A percentile compares a stretch with the other conserved stretches of the same genome.
These are phyloP conservation scores for Pythium utonaiense DNA, from an alignment of 352 stramenopile species.

Conservation along the genomic window DNA sequence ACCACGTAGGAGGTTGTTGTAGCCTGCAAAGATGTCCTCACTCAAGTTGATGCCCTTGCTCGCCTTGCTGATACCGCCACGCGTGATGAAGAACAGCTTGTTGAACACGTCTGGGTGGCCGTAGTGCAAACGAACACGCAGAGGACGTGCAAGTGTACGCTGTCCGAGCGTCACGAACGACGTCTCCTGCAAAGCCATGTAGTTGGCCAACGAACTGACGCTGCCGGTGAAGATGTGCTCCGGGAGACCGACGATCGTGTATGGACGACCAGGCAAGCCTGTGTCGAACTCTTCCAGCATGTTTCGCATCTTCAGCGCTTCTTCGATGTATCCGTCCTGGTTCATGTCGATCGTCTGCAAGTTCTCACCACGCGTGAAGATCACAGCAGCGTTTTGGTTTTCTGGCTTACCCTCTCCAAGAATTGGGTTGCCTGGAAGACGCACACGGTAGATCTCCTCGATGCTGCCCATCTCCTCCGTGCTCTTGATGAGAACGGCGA, in stretches of 20 bases:
- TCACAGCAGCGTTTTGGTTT: constrained; percentile 99
- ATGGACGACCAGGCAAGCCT: constrained; percentile 62
- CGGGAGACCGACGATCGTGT: constrained; percentile 96
- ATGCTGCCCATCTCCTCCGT: constrained; percentile 53
- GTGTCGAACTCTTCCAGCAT: constrained; percentile 97
- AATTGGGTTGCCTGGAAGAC: constrained; percentile 97
- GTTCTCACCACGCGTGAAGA: constrained; percentile 97
- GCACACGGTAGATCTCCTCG: constrained; percentile 96
- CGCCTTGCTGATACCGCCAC: constrained; percentile 98
- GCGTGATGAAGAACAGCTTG: constrained; percentile 99
- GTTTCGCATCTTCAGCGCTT: constrained; percentile 98
- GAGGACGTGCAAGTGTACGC: constrained; percentile 93
- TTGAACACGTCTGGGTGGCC: constrained; percentile 99
- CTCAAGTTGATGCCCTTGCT: constrained; percentile 99
- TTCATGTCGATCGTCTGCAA: constrained; percentile 99
- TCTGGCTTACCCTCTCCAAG: constrained; percentile 99
- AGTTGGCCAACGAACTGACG: constrained; percentile 98
- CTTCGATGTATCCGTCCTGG: constrained; percentile 98
- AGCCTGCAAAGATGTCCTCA: constrained; percentile 99
- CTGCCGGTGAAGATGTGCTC: constrained; percentile 99
- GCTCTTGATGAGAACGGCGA: constrained; percentile 97
- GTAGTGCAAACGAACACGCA: constrained; percentile 98
- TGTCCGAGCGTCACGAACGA: constrained; percentile 98
- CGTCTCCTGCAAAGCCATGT: constrained; percentile 99
- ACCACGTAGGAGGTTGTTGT: constrained; percentile 97